Conservation (phyloP, 306 rosid genomes). For the Quercus dentata region DNA sequence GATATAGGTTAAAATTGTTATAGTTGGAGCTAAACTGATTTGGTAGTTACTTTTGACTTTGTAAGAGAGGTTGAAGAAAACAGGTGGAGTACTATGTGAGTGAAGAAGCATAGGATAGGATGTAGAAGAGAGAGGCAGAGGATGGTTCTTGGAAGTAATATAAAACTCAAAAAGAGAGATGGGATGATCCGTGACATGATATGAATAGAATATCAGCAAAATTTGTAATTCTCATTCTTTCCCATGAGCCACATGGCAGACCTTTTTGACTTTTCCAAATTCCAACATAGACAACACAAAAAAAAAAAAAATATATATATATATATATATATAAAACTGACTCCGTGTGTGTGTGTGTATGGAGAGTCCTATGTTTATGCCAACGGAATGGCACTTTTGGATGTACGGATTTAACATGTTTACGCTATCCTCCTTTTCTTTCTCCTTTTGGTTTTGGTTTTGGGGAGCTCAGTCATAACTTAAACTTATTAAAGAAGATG, state of each 20-base stretch:
- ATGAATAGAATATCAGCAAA: not conserved
- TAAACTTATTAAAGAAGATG: not conserved
- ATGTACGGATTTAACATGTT: slow-evolving; percentile 9
- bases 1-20: too few relatives aligned
- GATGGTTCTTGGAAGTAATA: too few relatives aligned
- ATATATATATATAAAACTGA: too few relatives aligned
- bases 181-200: too few relatives aligned
- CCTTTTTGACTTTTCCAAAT: not conserved
- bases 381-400: slow-evolving; percentile 15
- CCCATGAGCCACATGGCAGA: not conserved
- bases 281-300: not conserved
- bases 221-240: not conserved
- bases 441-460: not conserved
- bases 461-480: too few relatives aligned
- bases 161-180: too few relatives aligned
- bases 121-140: too few relatives aligned
- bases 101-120: not conserved
- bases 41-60: not conserved
- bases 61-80: not conserved
- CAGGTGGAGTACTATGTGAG: not conserved
- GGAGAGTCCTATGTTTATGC: slow-evolving; percentile 5
- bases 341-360: too few relatives aligned
- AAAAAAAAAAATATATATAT: too few relatives aligned
- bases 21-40: not conserved
- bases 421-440: not conserved